Percentiles rank a stretch among this genome's conserved stretches.
Conservation (phyloP, 176 grass and related monocot species). For the Typha latifolia region DNA sequence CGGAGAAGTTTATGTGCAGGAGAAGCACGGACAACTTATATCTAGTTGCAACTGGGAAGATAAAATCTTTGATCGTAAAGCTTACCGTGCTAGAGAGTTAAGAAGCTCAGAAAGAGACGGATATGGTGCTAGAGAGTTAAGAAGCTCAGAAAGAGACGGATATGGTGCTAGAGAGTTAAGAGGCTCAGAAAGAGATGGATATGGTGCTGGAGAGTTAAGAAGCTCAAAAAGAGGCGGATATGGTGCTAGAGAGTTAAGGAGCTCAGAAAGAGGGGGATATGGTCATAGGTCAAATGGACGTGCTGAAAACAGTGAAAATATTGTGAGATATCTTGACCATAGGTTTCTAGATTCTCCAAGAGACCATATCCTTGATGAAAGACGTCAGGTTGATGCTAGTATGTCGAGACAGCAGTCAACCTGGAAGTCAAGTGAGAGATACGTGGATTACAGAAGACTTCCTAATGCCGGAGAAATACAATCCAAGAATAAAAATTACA, state of each 20-base stretch:
- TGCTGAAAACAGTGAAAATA: constrained; percentile 21
- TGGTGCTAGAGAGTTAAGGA: too few relatives aligned
- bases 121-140: constrained; percentile 9
- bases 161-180: constrained; percentile 12
- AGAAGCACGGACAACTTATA: constrained; percentile 21
- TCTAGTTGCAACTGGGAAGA: constrained; percentile 12
- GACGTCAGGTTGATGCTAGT: constrained; percentile 22
- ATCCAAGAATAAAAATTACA: constrained; percentile 7
- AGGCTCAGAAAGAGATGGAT: constrained; percentile 16
- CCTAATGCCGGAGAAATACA: constrained; percentile 12
- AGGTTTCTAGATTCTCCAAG: constrained; percentile 10
- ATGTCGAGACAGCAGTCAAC: background rate
- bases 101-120: constrained; percentile 19
- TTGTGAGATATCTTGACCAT: constrained; percentile 25
- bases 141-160: constrained; percentile 16
- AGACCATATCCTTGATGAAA: constrained; percentile 23
- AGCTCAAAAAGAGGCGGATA: constrained; percentile 15
- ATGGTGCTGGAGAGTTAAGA: constrained; percentile 12
- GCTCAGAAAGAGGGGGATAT: background rate
- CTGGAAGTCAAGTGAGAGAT: constrained; percentile 28
- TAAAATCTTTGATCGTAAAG: constrained; percentile 21
- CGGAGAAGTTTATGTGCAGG: constrained; percentile 28
- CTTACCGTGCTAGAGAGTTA: constrained; percentile 14
- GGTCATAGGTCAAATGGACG: constrained; percentile 14
- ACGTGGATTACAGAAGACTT: constrained; percentile 20